phyloP scores from a whole-genome alignment of 169 alveolate genomes.

The Plasmodium reichenowi region DNA sequence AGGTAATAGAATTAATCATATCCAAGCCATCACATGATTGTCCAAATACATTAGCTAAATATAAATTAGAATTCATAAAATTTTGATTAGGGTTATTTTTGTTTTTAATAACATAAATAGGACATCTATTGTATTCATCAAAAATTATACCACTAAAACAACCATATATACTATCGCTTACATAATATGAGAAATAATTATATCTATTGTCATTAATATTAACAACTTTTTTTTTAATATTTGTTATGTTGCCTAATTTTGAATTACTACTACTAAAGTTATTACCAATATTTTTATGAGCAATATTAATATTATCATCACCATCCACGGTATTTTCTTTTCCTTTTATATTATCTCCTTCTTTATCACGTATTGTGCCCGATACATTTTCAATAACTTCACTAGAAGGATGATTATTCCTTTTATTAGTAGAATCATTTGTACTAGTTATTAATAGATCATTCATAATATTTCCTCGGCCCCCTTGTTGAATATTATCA shows the following conservation, averaged over 20 bases:
- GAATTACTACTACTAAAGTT: conserved; percentile 12
- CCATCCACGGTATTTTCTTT: background rate
- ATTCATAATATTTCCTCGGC: background rate
- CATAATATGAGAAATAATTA: conserved; percentile 69
- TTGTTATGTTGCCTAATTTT: conserved; percentile 64
- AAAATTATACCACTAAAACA: conserved; percentile 75
- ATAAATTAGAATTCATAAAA: conserved; percentile 9
- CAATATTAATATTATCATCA: background rate
- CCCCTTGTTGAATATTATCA: background rate
- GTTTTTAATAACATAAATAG: conserved; percentile 56
- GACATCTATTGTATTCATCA: conserved; percentile 67
- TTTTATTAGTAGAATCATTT: too few species aligned
- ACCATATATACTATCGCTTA: conserved; percentile 75
- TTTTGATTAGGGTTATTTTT: conserved; percentile 5
- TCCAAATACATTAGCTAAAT: conserved; percentile 62
- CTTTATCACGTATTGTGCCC: too few species aligned
- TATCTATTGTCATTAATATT: conserved; percentile 37
- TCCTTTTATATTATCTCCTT: too few species aligned
- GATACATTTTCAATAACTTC: too few species aligned
- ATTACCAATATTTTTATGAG: background rate
- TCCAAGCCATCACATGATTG: conserved; percentile 77
- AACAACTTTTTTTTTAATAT: conserved; percentile 65
- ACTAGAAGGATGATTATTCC: too few species aligned
- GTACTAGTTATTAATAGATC: too few species aligned
- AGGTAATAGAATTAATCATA: conserved; percentile 61